These are phyloP conservation scores for Amaranthus tricolor DNA, from an alignment of 179 eudicot species.

Conservation along the genomic window DNA sequence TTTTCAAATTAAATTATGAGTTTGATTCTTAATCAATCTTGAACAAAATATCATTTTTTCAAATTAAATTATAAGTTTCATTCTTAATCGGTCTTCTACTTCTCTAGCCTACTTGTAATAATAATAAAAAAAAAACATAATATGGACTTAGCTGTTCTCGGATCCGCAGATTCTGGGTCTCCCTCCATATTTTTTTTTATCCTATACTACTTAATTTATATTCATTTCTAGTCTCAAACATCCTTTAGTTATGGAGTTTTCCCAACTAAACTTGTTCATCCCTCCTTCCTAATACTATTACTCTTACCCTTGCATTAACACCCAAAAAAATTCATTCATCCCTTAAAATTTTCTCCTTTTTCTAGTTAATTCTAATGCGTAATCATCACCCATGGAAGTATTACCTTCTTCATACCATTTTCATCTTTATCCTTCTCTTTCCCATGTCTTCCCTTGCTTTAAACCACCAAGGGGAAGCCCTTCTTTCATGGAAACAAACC, in stretches of 20 bases:
- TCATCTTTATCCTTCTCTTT: constrained; percentile 19
- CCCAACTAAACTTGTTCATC: constrained; percentile 18
- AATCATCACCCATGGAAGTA: constrained; percentile 43
- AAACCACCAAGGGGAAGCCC: constrained; percentile 68
- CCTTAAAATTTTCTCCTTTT: constrained; percentile 31
- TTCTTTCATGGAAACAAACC: constrained; percentile 59
- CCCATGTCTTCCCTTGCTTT: constrained; percentile 28
- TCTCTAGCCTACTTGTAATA: too few relatives aligned
- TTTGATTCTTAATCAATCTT: too few relatives aligned
- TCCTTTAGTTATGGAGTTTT: constrained; percentile 35
- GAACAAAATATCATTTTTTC: too few relatives aligned
- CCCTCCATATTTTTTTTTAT: constrained; percentile 22
- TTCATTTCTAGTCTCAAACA: constrained; percentile 40
- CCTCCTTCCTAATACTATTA: constrained; percentile 16
- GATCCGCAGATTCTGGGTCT: constrained; percentile 85
- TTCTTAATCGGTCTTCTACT: too few relatives aligned
- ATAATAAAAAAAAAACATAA: constrained; percentile 15
- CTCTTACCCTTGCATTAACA: constrained; percentile 32
- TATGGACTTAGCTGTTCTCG: constrained; percentile 87
- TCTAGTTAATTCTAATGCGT: constrained; percentile 50
- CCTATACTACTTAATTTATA: constrained; percentile 16
- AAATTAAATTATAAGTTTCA: too few relatives aligned
- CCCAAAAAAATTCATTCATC: constrained; percentile 20
- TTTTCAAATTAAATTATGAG: too few relatives aligned
- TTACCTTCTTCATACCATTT: constrained; percentile 2